phyloP scores from a whole-genome alignment of 1,139 yeast genomes.

The Geotrichum klebahnii region DNA sequence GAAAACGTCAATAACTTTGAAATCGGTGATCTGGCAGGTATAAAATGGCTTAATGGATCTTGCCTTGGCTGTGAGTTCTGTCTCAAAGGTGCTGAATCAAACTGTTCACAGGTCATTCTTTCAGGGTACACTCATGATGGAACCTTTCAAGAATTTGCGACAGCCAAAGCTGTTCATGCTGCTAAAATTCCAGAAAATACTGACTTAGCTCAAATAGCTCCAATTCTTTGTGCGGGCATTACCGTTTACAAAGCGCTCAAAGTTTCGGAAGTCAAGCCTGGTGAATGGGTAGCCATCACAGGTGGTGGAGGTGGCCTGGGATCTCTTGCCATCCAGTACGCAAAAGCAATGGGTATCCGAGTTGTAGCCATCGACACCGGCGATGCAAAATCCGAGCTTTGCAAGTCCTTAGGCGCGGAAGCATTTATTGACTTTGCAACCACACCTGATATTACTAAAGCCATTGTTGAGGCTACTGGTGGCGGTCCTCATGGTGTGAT shows the following conservation, averaged over 20 bases:
- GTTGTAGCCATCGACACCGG: slow-evolving; percentile 76
- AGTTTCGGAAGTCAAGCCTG: slow-evolving; percentile 60
- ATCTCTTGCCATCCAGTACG: slow-evolving; percentile 74
- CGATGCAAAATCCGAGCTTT: slow-evolving; percentile 55
- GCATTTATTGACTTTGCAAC: slow-evolving; percentile 58
- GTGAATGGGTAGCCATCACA: slow-evolving; percentile 75
- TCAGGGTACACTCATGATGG: slow-evolving; percentile 82
- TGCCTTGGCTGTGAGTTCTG: slow-evolving; percentile 73
- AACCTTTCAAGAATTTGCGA: slow-evolving; percentile 78
- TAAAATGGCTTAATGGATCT: slow-evolving; percentile 67
- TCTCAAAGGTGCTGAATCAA: slow-evolving; percentile 62
- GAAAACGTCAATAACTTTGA: slow-evolving; percentile 63
- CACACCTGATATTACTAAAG: slow-evolving; percentile 49
- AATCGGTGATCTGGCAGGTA: slow-evolving; percentile 73
- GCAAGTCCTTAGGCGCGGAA: slow-evolving; percentile 63
- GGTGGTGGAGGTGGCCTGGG: slow-evolving; percentile 90
- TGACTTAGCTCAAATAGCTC: slow-evolving; percentile 70
- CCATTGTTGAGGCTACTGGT: slow-evolving; percentile 52
- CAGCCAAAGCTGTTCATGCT: slow-evolving; percentile 84
- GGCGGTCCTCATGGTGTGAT: slow-evolving; percentile 80
- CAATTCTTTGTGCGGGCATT: slow-evolving; percentile 76
- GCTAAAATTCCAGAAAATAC: slow-evolving; percentile 68
- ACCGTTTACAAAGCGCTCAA: slow-evolving; percentile 81
- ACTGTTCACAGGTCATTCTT: slow-evolving; percentile 62
- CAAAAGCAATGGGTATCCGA: slow-evolving; percentile 76